phyloP scores from a whole-genome alignment of 148 eudicot genomes.

The Polygonum maritimum region DNA sequence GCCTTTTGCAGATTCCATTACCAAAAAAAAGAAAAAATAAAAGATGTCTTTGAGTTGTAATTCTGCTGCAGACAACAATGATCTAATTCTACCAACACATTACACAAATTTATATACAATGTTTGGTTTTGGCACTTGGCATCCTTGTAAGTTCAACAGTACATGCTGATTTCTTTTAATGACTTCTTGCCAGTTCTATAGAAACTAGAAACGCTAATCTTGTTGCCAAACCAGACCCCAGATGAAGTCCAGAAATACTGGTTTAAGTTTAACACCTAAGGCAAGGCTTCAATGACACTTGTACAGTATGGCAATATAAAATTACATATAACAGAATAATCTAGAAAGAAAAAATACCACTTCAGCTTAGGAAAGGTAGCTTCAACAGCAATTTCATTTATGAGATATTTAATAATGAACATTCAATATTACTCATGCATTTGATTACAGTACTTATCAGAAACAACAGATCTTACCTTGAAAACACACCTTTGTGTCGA shows the following conservation, averaged over 20 bases:
- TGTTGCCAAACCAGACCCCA: not conserved
- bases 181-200: not conserved
- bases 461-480: conserved; percentile 48
- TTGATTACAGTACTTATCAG: not conserved
- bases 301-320: not conserved
- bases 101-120: not conserved
- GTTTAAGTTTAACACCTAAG: not conserved
- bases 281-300: not conserved
- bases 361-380: not conserved
- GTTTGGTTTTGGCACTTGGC: not conserved
- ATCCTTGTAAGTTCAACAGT: not conserved
- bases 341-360: not conserved
- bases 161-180: not conserved
- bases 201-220: not conserved
- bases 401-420: not conserved
- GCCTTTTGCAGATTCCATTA: not conserved
- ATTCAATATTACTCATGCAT: not conserved
- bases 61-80: not conserved
- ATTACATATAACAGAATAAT: not conserved
- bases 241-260: not conserved
- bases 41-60: not conserved
- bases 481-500: conserved; percentile 84
- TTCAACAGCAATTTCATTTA: not conserved
- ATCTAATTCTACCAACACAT: not conserved
- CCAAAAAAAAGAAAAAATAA: not conserved